Evolutionary conservation across 805 yeast genomes (phyloP).

Genomic region (Pichia nakasei): DNA sequence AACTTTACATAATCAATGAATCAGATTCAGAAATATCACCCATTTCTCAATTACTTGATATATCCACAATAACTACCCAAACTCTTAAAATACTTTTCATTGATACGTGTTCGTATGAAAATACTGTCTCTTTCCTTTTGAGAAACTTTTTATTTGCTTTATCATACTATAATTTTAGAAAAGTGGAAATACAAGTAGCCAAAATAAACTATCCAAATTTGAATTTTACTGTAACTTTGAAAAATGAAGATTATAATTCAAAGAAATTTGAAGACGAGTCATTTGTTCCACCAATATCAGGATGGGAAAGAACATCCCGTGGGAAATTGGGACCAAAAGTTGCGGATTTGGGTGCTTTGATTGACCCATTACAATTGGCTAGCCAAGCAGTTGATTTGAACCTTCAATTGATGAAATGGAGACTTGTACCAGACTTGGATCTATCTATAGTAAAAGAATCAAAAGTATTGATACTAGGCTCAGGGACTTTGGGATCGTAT

Average conservation of each 20-base stretch:
- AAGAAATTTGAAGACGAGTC: conserved; percentile 2
- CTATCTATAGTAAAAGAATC: conserved; percentile 53
- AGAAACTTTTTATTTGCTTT: conserved; percentile 23
- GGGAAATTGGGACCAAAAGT: conserved; percentile 74
- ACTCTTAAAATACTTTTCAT: conserved; percentile 16
- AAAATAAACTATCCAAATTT: conserved; percentile 22
- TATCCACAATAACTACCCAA: conserved; percentile 1
- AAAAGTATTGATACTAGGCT: conserved; percentile 75
- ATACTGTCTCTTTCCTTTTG: conserved; percentile 16
- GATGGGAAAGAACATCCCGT: conserved; percentile 82
- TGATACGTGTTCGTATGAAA: conserved; percentile 19
- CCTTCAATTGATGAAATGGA: conserved; percentile 92
- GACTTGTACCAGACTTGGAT: conserved; percentile 76
- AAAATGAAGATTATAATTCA: conserved; percentile 4
- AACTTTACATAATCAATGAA: conserved; percentile 12
- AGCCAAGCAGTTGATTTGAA: conserved; percentile 91
- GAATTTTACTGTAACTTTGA: conserved; percentile 21
- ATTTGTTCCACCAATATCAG: conserved; percentile 36
- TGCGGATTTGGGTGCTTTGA: conserved; percentile 72
- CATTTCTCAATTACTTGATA: conserved; percentile 8
- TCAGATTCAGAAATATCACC: conserved; percentile 4
- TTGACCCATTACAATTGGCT: conserved; percentile 75
- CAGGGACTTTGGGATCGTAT: conserved; percentile 94
- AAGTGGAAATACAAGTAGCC: conserved; percentile 32
- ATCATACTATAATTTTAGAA: conserved; percentile 25